Conservation (phyloP, 2,329 filamentous ascomycete genomes). For the Epichloe elymi region DNA sequence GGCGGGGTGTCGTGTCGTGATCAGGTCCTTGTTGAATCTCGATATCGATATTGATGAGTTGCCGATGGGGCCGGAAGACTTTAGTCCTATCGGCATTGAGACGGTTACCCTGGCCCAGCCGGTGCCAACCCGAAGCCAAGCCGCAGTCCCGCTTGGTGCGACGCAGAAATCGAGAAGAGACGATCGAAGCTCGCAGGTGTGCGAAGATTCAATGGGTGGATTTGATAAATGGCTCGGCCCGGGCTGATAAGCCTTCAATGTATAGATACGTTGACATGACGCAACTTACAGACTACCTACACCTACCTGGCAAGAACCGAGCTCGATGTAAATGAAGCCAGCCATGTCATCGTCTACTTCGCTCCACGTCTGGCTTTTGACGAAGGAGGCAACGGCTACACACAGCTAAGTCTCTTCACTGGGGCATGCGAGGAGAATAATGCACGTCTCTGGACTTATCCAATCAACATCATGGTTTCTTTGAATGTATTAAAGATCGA, state of each 20-base stretch:
- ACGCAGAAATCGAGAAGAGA: background rate
- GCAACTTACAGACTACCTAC: background rate
- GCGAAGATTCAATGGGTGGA: conserved; percentile 11
- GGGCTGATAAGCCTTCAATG: background rate
- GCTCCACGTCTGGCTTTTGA: too few relatives aligned
- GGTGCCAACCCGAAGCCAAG: conserved; percentile 29
- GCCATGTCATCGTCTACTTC: too few relatives aligned
- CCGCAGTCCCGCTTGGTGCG: background rate
- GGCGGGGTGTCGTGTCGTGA: conserved; percentile 67
- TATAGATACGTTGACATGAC: background rate
- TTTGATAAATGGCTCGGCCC: conserved; percentile 14
- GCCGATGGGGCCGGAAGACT: conserved; percentile 70
- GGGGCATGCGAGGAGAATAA: too few relatives aligned
- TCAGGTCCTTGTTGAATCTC: conserved; percentile 61
- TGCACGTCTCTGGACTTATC: background rate
- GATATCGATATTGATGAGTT: conserved; percentile 73
- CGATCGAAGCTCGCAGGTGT: conserved; percentile 10
- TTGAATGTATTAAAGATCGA: too few relatives aligned
- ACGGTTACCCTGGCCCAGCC: conserved; percentile 65
- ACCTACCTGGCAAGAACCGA: too few relatives aligned
- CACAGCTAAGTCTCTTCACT: too few relatives aligned
- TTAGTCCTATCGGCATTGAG: conserved; percentile 60
- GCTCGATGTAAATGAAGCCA: too few relatives aligned
- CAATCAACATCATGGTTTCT: background rate
- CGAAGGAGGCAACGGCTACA: too few relatives aligned